Base-by-base conservation (phyloP, 768 basidiomycete species). In the Gloeostereum incarnatum region DNA sequence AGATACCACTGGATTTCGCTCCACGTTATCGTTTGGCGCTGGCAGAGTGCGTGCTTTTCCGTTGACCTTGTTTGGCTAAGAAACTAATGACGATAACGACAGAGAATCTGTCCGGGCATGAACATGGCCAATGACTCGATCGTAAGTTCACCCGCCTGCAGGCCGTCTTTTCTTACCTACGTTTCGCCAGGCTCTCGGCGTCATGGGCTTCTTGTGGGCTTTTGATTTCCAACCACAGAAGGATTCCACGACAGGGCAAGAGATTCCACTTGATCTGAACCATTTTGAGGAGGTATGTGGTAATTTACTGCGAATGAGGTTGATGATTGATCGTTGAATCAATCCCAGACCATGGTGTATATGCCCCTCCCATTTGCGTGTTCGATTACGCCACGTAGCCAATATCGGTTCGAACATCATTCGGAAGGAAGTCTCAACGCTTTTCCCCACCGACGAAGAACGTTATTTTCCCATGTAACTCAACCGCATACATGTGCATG, bases 181-280 rank as follows among this genome's bases (percentile, higher is more conserved):
- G 17, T 36, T 11, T 26, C 21, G 9, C 19, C 3, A 55, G 54
- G 35, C 41, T 21, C 40, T 59, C 27, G 52, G 52, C 35, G 45
- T 40, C 7, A 54, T 54, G 50, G 52, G 49, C 34, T 48, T 59
- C 3, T 19, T 59, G 3, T 59, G 58, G 58, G 53, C 51, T 5
- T 59, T 59, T 46, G 44, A 53, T 22, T 59, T 55, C 39, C 20
- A 19, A 5, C 37, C 36, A 18, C 41, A 25, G 4, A 17, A 16
- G 18, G 39, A 44, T 3, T 7, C 47, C 1, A 42, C 29, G 1
- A 37, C 35, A 10, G 41, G 45, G 4, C 36, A 40, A 2, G 6
- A 39, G 11, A 39, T 52, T 11, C 11, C 34, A 5, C 4, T 42
- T 21, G 49, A 52, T 39, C 37, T 45, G 2, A 45, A 35, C 9